phyloP scores from a whole-genome alignment of 129 eudicot species.

The Lactuca saligna region DNA sequence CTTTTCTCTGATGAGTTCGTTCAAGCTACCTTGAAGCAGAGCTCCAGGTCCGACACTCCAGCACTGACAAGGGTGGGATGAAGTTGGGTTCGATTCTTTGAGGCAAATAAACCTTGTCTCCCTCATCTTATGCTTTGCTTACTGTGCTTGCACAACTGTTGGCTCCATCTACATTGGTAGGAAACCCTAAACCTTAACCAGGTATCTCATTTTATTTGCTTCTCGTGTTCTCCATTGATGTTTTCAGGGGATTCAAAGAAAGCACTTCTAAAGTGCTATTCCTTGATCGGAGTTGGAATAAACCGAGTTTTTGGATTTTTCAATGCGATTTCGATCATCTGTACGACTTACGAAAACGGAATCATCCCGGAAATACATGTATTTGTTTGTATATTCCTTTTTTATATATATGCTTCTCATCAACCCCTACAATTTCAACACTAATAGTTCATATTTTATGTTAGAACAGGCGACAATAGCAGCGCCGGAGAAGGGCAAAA shows the following conservation, averaged over 20 bases:
- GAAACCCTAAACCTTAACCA: not conserved
- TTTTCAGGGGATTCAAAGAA: slow-evolving; percentile 42
- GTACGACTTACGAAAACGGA: slow-evolving; percentile 72
- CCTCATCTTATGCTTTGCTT: slow-evolving; percentile 55
- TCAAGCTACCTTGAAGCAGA: too few species aligned
- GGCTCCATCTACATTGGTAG: slow-evolving; percentile 73
- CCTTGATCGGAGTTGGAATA: slow-evolving; percentile 39
- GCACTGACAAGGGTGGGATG: too few species aligned
- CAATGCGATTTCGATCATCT: slow-evolving; percentile 70
- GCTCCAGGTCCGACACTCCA: too few species aligned
- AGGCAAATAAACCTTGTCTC: slow-evolving; percentile 81
- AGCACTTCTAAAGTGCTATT: slow-evolving; percentile 56
- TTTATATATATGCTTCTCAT: not conserved
- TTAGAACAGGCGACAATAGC: slow-evolving; percentile 67
- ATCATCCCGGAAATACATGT: slow-evolving; percentile 85
- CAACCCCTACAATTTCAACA: not conserved
- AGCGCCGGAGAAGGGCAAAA: slow-evolving; percentile 67
- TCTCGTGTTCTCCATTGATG: not conserved
- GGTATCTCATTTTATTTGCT: too few species aligned
- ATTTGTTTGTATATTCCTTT: not conserved
- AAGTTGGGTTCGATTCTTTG: slow-evolving; percentile 74
- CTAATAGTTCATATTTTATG: slow-evolving; percentile 1
- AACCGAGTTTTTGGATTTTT: slow-evolving; percentile 57
- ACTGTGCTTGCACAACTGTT: slow-evolving; percentile 73
- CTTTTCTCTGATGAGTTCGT: too few species aligned